These are phyloP conservation scores for Colletotrichum orchidophilum DNA, from an alignment of 2,329 filamentous ascomycete species.

Conservation along the genomic window DNA sequence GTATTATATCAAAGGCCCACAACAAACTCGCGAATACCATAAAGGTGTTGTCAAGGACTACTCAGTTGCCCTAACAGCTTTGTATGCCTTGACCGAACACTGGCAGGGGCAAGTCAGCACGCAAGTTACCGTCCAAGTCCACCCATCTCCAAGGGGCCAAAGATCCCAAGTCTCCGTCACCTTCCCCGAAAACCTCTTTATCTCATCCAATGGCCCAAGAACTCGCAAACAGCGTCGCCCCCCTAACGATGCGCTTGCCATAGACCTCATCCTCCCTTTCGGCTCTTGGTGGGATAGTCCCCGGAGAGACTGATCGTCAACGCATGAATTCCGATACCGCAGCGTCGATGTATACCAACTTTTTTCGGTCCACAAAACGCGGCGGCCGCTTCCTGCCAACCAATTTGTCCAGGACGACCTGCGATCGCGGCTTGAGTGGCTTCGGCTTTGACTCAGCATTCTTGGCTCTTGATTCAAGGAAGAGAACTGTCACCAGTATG, in stretches of 20 bases:
- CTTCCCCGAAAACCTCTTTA: slow-evolving; percentile 50
- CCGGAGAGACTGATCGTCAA: slow-evolving; percentile 52
- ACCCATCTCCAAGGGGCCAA: slow-evolving; percentile 47
- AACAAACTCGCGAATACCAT: slow-evolving; percentile 53
- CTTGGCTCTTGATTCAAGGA: background rate
- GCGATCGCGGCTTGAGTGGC: slow-evolving; percentile 42
- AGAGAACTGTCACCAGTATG: background rate
- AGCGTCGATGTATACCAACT: slow-evolving; percentile 53
- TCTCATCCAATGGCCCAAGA: slow-evolving; percentile 50
- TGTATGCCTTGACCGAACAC: slow-evolving; percentile 61
- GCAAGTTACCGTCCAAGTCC: slow-evolving; percentile 17
- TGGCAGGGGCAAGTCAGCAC: slow-evolving; percentile 42
- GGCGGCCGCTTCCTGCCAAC: slow-evolving; percentile 51
- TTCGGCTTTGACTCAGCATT: background rate
- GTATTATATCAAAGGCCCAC: slow-evolving; percentile 58
- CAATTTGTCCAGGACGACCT: slow-evolving; percentile 50
- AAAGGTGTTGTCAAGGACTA: slow-evolving; percentile 58
- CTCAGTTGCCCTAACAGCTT: slow-evolving; percentile 52
- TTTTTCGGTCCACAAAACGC: slow-evolving; percentile 47
- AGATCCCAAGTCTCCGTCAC: slow-evolving; percentile 34
- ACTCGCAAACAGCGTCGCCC: slow-evolving; percentile 54
- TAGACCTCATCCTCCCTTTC: slow-evolving; percentile 46
- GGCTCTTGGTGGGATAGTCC: slow-evolving; percentile 50
- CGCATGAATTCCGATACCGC: slow-evolving; percentile 54
- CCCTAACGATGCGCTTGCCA: slow-evolving; percentile 53